Conservation (phyloP, 2,329 filamentous ascomycete species). For the Davidsoniella eucalypti region DNA sequence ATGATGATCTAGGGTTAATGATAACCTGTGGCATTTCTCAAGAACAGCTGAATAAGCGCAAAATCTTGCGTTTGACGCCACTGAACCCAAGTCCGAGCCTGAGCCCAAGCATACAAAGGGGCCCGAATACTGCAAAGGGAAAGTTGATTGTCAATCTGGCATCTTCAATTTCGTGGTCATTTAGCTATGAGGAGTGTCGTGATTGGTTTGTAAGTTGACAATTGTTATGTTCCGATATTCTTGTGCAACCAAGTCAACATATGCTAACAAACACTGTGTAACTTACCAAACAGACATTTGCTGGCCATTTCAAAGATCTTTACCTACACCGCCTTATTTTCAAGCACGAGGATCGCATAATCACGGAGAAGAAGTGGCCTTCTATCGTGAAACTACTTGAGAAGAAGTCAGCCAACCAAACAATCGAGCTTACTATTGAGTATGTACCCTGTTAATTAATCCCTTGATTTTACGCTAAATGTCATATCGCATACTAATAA, state of each 20-base stretch:
- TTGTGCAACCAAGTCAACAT: not conserved
- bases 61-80: not conserved
- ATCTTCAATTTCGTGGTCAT: not conserved
- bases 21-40: not conserved
- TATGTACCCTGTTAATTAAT: not conserved
- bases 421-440: not conserved
- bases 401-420: not conserved
- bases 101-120: not conserved
- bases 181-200: not conserved
- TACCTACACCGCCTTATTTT: not conserved
- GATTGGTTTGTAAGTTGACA: slow-evolving; percentile 1
- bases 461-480: not conserved
- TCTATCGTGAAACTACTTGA: not conserved
- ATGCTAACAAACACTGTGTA: not conserved
- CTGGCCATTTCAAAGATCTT: slow-evolving; percentile 1
- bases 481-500: not conserved
- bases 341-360: not conserved
- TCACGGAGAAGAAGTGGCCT: not conserved
- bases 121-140: not conserved
- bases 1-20: not conserved
- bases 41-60: not conserved
- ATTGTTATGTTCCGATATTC: not conserved
- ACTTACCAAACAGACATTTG: not conserved
- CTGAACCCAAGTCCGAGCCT: not conserved
- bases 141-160: not conserved